These are phyloP conservation scores for Sphaerulina populicola DNA, from an alignment of 2,329 filamentous ascomycete species.

Conservation along the genomic window DNA sequence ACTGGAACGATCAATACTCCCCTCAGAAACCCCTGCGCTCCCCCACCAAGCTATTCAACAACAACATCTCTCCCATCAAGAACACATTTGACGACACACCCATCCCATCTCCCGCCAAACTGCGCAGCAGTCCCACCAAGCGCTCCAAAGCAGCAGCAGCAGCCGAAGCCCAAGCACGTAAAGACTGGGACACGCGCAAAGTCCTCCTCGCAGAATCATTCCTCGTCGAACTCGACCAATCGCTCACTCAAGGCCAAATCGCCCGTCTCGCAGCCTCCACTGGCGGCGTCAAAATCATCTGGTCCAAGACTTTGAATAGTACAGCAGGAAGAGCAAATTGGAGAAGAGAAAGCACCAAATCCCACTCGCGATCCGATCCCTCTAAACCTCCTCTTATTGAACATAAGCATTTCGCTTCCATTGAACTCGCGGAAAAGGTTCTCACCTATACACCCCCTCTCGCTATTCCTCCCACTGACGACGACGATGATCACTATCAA, in stretches of 20 bases:
- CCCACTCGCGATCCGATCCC: slow-evolving; percentile 15
- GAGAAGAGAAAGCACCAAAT: slow-evolving; percentile 39
- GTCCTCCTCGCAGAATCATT: slow-evolving; percentile 56
- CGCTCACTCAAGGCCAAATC: slow-evolving; percentile 55
- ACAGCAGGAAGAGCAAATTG: slow-evolving; percentile 59
- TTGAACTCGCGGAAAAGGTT: slow-evolving; percentile 83
- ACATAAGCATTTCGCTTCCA: slow-evolving; percentile 53
- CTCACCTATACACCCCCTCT: slow-evolving; percentile 56
- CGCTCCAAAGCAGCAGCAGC: slow-evolving; percentile 20
- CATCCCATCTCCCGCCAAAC: slow-evolving; percentile 35
- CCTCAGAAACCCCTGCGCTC: slow-evolving; percentile 43
- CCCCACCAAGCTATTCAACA: slow-evolving; percentile 29
- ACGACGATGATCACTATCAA: too few relatives aligned
- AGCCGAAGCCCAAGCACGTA: slow-evolving; percentile 40
- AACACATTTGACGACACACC: slow-evolving; percentile 21
- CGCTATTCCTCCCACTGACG: too few relatives aligned
- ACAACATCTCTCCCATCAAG: slow-evolving; percentile 13
- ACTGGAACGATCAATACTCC: slow-evolving; percentile 57
- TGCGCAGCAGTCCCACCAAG: slow-evolving; percentile 29
- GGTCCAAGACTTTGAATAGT: slow-evolving; percentile 70
- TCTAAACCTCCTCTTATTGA: slow-evolving; percentile 18
- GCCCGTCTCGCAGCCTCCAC: slow-evolving; percentile 51
- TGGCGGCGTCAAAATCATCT: slow-evolving; percentile 62
- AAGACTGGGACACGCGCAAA: slow-evolving; percentile 55
- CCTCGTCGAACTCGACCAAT: slow-evolving; percentile 58